Conservation (phyloP, 1,284 basidiomycete genomes). For the Porodaedalea pini region DNA sequence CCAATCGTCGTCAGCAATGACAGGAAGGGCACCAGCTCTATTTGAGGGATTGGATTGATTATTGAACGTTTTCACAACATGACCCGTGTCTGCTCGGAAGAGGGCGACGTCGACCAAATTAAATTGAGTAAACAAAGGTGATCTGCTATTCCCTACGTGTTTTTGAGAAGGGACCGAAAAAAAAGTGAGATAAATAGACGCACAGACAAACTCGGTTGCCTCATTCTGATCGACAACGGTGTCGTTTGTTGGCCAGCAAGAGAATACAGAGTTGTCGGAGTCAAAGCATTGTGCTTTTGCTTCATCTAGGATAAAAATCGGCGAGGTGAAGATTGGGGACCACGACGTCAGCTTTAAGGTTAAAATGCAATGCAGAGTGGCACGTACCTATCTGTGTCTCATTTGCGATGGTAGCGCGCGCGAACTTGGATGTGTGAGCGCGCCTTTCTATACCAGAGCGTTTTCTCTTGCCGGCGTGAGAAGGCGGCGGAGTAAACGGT, state of each 20-base stretch:
- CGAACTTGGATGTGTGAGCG: slow-evolving; percentile 20
- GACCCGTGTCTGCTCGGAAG: slow-evolving; percentile 59
- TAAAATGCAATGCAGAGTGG: neutral
- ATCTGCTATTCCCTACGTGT: slow-evolving; percentile 47
- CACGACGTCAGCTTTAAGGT: neutral
- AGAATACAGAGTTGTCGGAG: slow-evolving; percentile 29
- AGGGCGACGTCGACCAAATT: slow-evolving; percentile 65
- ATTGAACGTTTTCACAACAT: slow-evolving; percentile 41
- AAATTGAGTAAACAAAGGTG: slow-evolving; percentile 42
- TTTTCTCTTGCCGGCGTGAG: slow-evolving; percentile 29
- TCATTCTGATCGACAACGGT: slow-evolving; percentile 31
- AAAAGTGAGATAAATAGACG: slow-evolving; percentile 19
- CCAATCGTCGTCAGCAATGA: slow-evolving; percentile 70
- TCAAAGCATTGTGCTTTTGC: slow-evolving; percentile 16
- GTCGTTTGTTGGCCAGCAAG: slow-evolving; percentile 32
- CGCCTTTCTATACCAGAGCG: slow-evolving; percentile 24
- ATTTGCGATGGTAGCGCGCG: slow-evolving; percentile 35
- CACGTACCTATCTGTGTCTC: slow-evolving; percentile 41
- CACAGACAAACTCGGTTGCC: slow-evolving; percentile 34
- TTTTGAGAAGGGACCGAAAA: slow-evolving; percentile 23
- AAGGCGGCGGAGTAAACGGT: slow-evolving; percentile 27
- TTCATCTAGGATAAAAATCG: slow-evolving; percentile 8
- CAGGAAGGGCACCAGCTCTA: slow-evolving; percentile 49
- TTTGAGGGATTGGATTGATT: slow-evolving; percentile 47
- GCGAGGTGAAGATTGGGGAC: slow-evolving; percentile 33